Evolutionary conservation across 495 filamentous ascomycete genomes (phyloP), one percentile per base, ranked within the genome.

Genomic region (Staphylotrichum longicolle): DNA sequence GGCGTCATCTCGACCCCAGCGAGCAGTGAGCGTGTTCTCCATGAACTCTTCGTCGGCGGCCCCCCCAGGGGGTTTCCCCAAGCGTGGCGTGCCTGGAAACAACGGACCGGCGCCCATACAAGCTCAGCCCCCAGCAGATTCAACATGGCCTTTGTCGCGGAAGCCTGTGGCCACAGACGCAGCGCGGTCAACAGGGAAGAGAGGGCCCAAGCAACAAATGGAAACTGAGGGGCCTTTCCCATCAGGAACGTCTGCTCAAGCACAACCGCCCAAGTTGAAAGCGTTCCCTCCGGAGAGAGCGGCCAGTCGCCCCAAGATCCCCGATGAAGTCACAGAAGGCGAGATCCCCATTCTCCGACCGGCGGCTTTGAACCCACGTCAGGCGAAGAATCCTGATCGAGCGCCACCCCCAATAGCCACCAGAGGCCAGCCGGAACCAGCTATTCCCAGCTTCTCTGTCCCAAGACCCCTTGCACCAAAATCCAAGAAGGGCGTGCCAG

Each of bases 401-500:
- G 9, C 27, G 9, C 42, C 44, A 12, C 57, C 42, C 14, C 57
- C 47, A 11, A 30, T 14, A n/a, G 32, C 14, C 6, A n/a, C 39
- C 33, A 46, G 39, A 32, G 20, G 34, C n/a, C 54, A 58, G 34
- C 49, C 61, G 10, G 35, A 27, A 14, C 12, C 35, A 50, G 20
- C 37, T 34, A 47, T 40, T 27, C 50, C 62, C 27, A 60, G 45
- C 56, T 59, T 55, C 14, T 54, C 61, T 39, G 41, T 55, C 6
- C 44, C 49, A n/a, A 48, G 46, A 20, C 49, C 49, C 1, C 15
- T 30, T 7, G 33, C 20, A 10, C 53, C 27, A 5, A 48, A 50
- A 33, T 20, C 37, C 14, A 10, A 11, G 12, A 54, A 30, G 30
- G 42, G 37, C 14, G 44, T 12, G 12, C n/a, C 15, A 15, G n/a